Base-by-base conservation (phyloP, 305 asterid species). In the Rubia balearica region DNA sequence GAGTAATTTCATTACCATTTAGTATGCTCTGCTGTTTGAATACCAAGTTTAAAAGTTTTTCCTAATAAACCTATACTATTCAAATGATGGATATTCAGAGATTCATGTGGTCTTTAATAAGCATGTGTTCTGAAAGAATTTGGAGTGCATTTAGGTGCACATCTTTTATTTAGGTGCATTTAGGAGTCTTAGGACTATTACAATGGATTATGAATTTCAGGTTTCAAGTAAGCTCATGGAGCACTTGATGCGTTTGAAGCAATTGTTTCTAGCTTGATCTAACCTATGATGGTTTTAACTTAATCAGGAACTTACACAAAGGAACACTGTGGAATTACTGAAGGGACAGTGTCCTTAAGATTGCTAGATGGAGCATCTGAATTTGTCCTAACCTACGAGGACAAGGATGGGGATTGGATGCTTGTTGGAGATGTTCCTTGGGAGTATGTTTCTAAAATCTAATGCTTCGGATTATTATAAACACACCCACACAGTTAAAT, bases 401-500 rank as follows among this genome's bases (percentile, higher is more conserved):
- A 89, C 82, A 91, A 83, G 82, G 97, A 91, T 2, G 92, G 92
- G 65, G 96, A 90, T 43, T 87, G 96, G 96, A 89, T 90, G 97
- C 96, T 90, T 41, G 97, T 89, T 73, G 96, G 97, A 73, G 96
- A 91, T 77, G 96, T 89, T 74, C 96, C 97, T 21, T 91, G 96
- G 95, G 88, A 83, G 96, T 90, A 90, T 41, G 94, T 80, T 65
- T 74, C 74, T 62, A 48, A 16, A 11, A 10, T 7, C 33, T 5
- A 41, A 33, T 38, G 30, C 43, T 57, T 8, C 21, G 36, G 7
- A 57, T 8, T 2, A 7, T 19, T 7, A 53, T 16, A 5, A 49
- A 11, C 2, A n/a, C 12, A n/a, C 12, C 17, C 67, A 11, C 5
- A 14, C n/a, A 10, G 12, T 3, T 13, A 3, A 7, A 7, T 27